Percentiles rank a stretch among this genome's conserved stretches.
phyloP scores from a whole-genome alignment of 179 eudicot genomes.

The Beta corolliflora region DNA sequence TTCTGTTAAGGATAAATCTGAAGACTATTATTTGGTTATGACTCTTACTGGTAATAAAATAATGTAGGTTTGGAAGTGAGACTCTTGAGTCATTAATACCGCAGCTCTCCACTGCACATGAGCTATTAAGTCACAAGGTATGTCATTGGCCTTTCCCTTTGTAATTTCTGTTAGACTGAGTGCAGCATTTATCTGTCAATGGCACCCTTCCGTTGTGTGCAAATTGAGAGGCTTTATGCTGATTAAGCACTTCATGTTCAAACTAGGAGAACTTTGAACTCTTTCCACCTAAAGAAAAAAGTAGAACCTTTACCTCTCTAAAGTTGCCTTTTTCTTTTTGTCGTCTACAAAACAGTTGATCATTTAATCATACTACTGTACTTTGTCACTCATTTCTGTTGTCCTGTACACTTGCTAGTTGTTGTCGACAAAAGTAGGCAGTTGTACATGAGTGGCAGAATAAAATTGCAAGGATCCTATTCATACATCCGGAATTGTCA shows the following conservation, averaged over 20 bases:
- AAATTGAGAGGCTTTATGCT: not conserved
- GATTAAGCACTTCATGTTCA: not conserved
- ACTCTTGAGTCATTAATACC: slow-evolving; percentile 50
- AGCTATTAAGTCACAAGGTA: slow-evolving; percentile 81
- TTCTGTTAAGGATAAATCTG: too few species aligned
- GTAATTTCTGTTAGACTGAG: not conserved
- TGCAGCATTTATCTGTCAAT: not conserved
- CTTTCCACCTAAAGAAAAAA: not conserved
- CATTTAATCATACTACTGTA: not conserved
- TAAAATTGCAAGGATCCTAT: not conserved
- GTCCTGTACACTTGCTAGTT: not conserved
- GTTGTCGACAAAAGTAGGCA: not conserved
- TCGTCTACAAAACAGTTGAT: not conserved
- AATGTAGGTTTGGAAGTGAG: slow-evolving; percentile 48
- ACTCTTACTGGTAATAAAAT: slow-evolving; percentile 7
- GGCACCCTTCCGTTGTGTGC: not conserved
- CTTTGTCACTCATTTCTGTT: not conserved
- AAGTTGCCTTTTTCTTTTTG: not conserved
- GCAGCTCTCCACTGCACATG: slow-evolving; percentile 62
- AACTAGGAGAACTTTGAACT: not conserved
- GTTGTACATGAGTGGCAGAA: not conserved
- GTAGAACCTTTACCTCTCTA: not conserved
- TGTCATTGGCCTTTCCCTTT: slow-evolving; percentile 16
- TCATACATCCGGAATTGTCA: not conserved
- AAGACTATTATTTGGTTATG: not conserved